Conservation (phyloP, 352 stramenopile genomes). For the Vaucheria bursata region DNA sequence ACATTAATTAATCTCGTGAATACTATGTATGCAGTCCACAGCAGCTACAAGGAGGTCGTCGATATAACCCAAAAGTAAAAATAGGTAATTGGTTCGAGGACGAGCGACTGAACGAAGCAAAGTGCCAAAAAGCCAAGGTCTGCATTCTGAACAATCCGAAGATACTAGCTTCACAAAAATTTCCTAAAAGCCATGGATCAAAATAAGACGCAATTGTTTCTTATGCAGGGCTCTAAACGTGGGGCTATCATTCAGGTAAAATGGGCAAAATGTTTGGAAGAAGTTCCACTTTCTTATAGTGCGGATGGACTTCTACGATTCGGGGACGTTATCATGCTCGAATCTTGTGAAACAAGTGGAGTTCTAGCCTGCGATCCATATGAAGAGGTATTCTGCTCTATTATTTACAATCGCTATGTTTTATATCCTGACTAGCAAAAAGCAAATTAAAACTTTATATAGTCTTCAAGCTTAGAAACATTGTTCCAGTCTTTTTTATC, state of each 20-base stretch:
- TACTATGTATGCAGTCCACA: constrained; percentile 47
- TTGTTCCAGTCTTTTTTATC: no score
- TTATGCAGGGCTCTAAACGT: background rate
- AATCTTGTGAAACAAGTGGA: background rate
- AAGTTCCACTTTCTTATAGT: constrained; percentile 8
- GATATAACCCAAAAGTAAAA: constrained; percentile 21
- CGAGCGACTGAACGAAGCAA: constrained; percentile 15
- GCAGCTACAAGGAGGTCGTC: constrained; percentile 35
- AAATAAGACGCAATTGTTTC: background rate
- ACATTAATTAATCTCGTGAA: background rate
- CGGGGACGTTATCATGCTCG: constrained; percentile 38
- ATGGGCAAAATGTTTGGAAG: background rate
- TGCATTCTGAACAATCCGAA: background rate
- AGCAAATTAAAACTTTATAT: no score
- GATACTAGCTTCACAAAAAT: background rate
- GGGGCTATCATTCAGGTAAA: background rate
- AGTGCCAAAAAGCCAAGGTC: background rate
- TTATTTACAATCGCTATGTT: background rate
- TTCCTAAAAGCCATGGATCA: background rate
- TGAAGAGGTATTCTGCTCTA: constrained; percentile 10
- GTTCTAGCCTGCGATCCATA: constrained; percentile 20
- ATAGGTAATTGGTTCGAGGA: constrained; percentile 49
- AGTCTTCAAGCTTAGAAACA: no score
- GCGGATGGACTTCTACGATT: constrained; percentile 25
- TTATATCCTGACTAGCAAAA: background rate